phyloP scores from a whole-genome alignment of 2,329 filamentous ascomycete genomes.

The Scortechinia acanthostroma region DNA sequence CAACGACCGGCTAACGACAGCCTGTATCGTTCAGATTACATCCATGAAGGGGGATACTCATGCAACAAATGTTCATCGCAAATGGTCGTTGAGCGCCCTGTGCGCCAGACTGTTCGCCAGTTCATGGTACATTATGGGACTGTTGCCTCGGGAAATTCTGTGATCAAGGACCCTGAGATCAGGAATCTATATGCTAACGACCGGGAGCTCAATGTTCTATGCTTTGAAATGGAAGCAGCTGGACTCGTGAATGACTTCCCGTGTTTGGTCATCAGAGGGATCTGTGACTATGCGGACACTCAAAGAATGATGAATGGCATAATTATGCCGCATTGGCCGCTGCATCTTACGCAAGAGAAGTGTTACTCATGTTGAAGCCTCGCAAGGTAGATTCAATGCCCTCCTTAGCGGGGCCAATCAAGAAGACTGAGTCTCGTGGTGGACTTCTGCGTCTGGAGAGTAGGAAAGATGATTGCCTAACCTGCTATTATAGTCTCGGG shows the following conservation, averaged over 20 bases:
- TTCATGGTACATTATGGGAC: conserved; percentile 4
- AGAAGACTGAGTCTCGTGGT: neutral
- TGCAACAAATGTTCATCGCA: neutral
- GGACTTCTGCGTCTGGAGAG: neutral
- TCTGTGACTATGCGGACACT: neutral
- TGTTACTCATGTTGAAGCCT: neutral
- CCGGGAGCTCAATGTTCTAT: conserved; percentile 8
- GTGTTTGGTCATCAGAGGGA: neutral
- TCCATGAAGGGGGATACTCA: neutral
- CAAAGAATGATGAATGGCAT: neutral
- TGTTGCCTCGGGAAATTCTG: conserved; percentile 4
- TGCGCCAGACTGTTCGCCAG: neutral
- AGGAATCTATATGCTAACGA: conserved; percentile 4
- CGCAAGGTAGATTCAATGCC: neutral
- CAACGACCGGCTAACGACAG: neutral
- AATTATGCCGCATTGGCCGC: neutral
- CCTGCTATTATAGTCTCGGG: neutral
- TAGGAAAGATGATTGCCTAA: neutral
- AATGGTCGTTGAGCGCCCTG: neutral
- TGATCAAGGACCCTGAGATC: conserved; percentile 3
- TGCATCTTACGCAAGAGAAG: neutral
- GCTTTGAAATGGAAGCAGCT: conserved; percentile 6
- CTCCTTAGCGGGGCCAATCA: neutral
- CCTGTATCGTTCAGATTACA: neutral
- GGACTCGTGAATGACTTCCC: neutral